Evolutionary conservation across 257 asterid genomes (phyloP).

Genomic region (Solanum commersonii): DNA sequence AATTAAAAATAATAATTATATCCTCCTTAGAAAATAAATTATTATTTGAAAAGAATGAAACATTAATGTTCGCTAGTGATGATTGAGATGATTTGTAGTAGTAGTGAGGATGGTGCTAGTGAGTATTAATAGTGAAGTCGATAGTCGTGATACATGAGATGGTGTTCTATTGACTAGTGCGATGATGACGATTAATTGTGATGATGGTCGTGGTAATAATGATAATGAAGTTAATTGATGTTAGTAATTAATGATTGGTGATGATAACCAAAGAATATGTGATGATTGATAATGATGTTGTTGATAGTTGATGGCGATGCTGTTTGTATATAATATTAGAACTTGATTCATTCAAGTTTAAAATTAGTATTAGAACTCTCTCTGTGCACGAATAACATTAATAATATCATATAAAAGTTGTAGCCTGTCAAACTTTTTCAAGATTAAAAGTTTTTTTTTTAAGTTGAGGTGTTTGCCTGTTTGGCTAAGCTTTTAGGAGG

Average conservation of each 20-base stretch:
- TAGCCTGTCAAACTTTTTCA: background rate
- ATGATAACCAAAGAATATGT: background rate
- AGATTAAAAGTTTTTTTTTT: no score
- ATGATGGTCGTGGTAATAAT: background rate
- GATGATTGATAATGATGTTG: background rate
- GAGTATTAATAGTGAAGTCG: no score
- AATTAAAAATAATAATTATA: no score
- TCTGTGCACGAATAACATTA: background rate
- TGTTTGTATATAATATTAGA: background rate
- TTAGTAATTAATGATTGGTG: background rate
- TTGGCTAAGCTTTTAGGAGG: background rate
- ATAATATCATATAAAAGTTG: background rate
- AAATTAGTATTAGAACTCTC: background rate
- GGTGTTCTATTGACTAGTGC: no score
- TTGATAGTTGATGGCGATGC: background rate
- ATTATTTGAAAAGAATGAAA: background rate
- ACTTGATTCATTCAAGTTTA: background rate
- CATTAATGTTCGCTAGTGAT: no score
- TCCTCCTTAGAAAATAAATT: no score
- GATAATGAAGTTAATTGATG: background rate
- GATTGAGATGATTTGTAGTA: no score
- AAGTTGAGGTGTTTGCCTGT: background rate
- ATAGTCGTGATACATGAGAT: no score
- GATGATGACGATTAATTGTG: background rate
- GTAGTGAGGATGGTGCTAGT: no score